Conservation (phyloP, 257 asterid genomes). For the Gentiana dahurica region DNA sequence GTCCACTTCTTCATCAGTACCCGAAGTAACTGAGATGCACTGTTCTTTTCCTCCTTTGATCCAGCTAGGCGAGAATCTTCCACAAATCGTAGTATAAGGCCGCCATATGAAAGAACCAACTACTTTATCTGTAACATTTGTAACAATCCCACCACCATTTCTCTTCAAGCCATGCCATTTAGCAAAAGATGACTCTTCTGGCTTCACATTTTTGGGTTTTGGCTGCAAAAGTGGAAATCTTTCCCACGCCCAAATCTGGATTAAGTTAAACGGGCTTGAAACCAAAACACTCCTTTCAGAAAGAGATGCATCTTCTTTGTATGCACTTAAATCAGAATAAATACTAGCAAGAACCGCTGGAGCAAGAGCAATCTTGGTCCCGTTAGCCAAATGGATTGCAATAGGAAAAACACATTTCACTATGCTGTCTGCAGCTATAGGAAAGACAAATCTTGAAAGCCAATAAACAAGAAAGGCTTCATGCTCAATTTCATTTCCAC, state of each 20-base stretch:
- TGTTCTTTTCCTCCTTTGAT: constrained; percentile 17
- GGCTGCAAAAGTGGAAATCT: constrained; percentile 26
- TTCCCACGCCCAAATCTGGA: constrained; percentile 49
- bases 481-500: constrained; percentile 13
- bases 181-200: constrained; percentile 14
- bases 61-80: constrained; percentile 7
- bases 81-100: constrained; percentile 20
- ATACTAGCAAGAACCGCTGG: constrained; percentile 28
- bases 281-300: constrained; percentile 6
- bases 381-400: constrained; percentile 19
- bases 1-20: constrained; percentile 12
- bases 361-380: constrained; percentile 18
- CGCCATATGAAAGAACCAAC: constrained; percentile 23
- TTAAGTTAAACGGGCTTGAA: constrained; percentile 21
- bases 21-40: constrained; percentile 6
- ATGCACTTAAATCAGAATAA: constrained; percentile 12
- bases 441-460: constrained; percentile 23
- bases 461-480: constrained; percentile 22
- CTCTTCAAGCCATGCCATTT: constrained; percentile 19
- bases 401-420: constrained; percentile 8
- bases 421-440: not conserved
- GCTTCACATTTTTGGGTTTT: constrained; percentile 2
- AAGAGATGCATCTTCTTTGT: constrained; percentile 6
- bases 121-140: constrained; percentile 12
- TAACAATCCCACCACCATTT: constrained; percentile 9